Evolutionary conservation across 768 basidiomycete genomes (phyloP).

Genomic region (Kwoniella dendrophila): DNA sequence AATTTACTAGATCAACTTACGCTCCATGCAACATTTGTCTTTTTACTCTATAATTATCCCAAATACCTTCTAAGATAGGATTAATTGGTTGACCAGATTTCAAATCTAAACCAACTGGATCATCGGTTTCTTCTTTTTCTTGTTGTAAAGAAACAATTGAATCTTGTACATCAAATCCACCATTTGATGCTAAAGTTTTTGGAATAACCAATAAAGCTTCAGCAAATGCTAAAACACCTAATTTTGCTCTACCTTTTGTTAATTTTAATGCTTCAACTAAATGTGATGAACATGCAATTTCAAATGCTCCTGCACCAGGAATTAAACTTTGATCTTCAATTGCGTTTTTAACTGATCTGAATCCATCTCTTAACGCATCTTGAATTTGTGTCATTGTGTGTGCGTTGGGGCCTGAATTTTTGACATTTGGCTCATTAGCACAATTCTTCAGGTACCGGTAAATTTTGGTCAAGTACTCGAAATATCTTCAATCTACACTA

Average conservation of each 20-base stretch:
- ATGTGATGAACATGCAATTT: conserved; percentile 86
- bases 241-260: conserved; percentile 86
- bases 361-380: conserved; percentile 95
- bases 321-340: conserved; percentile 85
- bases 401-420: conserved; percentile 83
- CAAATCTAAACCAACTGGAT: conserved; percentile 89
- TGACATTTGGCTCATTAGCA: no score
- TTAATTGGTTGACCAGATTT: conserved; percentile 95
- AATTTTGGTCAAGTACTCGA: no score
- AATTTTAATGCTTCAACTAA: conserved; percentile 77
- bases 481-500: no score
- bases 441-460: no score
- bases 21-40: conserved; percentile 97
- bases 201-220: conserved; percentile 93
- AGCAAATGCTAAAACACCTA: conserved; percentile 96
- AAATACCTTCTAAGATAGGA: conserved; percentile 91
- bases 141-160: conserved; percentile 85
- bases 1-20: conserved; percentile 60
- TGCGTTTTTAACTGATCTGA: conserved; percentile 94
- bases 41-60: conserved; percentile 99
- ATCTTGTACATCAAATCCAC: conserved; percentile 96
- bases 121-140: conserved; percentile 82
- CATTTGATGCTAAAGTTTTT: conserved; percentile 93
- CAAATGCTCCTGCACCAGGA: conserved; percentile 98
- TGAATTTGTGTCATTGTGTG: conserved; percentile 96